These are phyloP conservation scores for Cyberlindnera maclurae DNA, from an alignment of 805 yeast genomes.

Conservation along the genomic window DNA sequence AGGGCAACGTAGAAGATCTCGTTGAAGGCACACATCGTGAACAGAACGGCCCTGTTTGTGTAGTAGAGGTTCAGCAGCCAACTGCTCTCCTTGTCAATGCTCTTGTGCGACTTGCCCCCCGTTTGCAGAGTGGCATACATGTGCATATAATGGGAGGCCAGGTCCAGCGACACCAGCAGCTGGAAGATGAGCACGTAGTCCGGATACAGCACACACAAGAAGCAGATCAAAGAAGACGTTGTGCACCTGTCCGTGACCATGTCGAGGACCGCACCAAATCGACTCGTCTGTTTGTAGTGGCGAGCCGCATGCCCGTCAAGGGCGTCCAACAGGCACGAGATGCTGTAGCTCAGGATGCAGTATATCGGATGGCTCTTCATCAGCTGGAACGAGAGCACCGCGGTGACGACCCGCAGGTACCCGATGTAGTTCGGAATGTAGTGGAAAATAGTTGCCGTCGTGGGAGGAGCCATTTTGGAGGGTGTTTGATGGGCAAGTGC, in stretches of 20 bases:
- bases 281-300: conserved; percentile 77
- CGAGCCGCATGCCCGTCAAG: conserved; percentile 96
- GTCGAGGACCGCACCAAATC: conserved; percentile 93
- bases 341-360: conserved; percentile 71
- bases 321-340: conserved; percentile 91
- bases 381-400: conserved; percentile 67
- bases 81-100: conserved; percentile 62
- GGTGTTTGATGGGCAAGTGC: too few species aligned
- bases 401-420: conserved; percentile 74
- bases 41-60: conserved; percentile 75
- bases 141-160: conserved; percentile 96
- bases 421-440: conserved; percentile 93
- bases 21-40: conserved; percentile 86
- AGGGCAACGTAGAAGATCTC: conserved; percentile 89
- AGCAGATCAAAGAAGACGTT: conserved; percentile 88
- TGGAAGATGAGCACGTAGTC: conserved; percentile 57
- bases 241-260: conserved; percentile 99
- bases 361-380: conserved; percentile 81
- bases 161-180: conserved; percentile 71
- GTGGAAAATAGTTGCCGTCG: conserved; percentile 53
- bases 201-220: conserved; percentile 75
- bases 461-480: conserved; percentile 7
- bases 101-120: conserved; percentile 81
- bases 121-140: conserved; percentile 88
- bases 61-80: conserved; percentile 79